A percentile compares a stretch with the other conserved stretches of the same genome.
Evolutionary conservation across 192 early-diverging fungal species (phyloP).

Genomic region (Tieghemiomyces parasiticus): DNA sequence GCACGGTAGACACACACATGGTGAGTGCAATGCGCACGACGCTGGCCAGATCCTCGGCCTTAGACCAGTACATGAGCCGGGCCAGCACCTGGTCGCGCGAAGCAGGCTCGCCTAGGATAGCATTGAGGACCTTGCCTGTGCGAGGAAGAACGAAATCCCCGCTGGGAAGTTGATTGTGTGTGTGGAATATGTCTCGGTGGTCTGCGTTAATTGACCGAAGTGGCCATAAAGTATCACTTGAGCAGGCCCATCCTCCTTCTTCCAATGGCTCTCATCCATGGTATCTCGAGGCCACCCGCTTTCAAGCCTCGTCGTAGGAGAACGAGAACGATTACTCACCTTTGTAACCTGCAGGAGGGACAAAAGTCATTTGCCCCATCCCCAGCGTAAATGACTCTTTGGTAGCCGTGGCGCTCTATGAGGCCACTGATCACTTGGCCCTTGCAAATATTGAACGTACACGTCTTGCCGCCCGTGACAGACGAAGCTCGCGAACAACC

Average conservation of each 20-base stretch:
- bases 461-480: neutral
- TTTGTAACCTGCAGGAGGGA: neutral
- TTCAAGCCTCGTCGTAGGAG: too few species aligned
- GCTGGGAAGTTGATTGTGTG: neutral
- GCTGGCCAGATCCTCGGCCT: neutral
- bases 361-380: conserved; percentile 11
- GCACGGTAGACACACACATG: too few species aligned
- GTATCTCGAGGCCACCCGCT: too few species aligned
- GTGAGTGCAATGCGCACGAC: neutral
- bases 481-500: neutral
- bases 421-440: neutral
- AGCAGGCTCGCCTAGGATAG: conserved; percentile 2
- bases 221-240: too few species aligned
- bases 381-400: neutral
- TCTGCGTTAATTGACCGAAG: too few species aligned
- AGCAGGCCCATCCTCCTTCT: too few species aligned
- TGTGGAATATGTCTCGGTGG: too few species aligned
- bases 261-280: too few species aligned
- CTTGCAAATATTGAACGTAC: conserved; percentile 8
- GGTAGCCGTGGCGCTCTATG: neutral
- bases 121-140: neutral
- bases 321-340: too few species aligned
- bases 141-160: conserved; percentile 7
- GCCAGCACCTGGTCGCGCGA: conserved; percentile 2
- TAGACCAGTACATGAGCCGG: conserved; percentile 2